phyloP scores from a whole-genome alignment of 352 stramenopile species.

The Aphanomyces euteiches region DNA sequence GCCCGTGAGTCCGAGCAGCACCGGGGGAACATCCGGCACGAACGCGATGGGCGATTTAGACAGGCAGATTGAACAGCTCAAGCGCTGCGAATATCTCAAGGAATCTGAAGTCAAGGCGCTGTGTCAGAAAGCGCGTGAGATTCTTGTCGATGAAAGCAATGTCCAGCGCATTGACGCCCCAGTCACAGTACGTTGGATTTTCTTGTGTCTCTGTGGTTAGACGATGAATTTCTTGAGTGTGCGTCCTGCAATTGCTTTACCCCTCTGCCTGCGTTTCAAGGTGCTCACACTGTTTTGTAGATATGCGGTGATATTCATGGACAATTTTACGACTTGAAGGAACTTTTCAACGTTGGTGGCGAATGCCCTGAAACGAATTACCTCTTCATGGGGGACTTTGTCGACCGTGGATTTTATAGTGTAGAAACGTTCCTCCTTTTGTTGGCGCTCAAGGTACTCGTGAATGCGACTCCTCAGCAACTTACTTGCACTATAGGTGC shows the following conservation, averaged over 20 bases:
- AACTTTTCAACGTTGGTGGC: slow-evolving; percentile 97
- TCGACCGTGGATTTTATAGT: slow-evolving; percentile 99
- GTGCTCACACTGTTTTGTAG: slow-evolving; percentile 40
- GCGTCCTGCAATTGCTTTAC: background rate
- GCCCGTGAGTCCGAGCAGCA: slow-evolving; percentile 21
- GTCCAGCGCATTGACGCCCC: slow-evolving; percentile 98
- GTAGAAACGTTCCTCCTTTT: slow-evolving; percentile 99
- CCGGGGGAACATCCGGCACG: slow-evolving; percentile 17
- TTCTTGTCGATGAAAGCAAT: slow-evolving; percentile 99
- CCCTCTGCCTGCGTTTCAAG: slow-evolving; percentile 15
- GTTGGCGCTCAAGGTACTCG: slow-evolving; percentile 94
- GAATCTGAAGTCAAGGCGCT: slow-evolving; percentile 97
- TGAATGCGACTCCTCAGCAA: background rate
- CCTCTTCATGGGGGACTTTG: slow-evolving; percentile 99
- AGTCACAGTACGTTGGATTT: slow-evolving; percentile 89
- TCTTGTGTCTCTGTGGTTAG: slow-evolving; percentile 5
- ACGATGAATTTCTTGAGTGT: background rate
- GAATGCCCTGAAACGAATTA: slow-evolving; percentile 99
- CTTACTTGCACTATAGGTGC: slow-evolving; percentile 49
- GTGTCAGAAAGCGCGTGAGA: slow-evolving; percentile 97
- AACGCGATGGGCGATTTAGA: slow-evolving; percentile 64
- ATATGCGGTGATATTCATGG: slow-evolving; percentile 99
- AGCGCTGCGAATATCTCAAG: slow-evolving; percentile 98
- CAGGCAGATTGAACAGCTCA: slow-evolving; percentile 85
- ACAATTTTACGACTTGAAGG: slow-evolving; percentile 99